A percentile compares a stretch with the other conserved stretches of the same genome.
These are phyloP conservation scores for Hygrophoropsis aurantiaca DNA, from an alignment of 768 basidiomycete genomes.

Conservation along the genomic window DNA sequence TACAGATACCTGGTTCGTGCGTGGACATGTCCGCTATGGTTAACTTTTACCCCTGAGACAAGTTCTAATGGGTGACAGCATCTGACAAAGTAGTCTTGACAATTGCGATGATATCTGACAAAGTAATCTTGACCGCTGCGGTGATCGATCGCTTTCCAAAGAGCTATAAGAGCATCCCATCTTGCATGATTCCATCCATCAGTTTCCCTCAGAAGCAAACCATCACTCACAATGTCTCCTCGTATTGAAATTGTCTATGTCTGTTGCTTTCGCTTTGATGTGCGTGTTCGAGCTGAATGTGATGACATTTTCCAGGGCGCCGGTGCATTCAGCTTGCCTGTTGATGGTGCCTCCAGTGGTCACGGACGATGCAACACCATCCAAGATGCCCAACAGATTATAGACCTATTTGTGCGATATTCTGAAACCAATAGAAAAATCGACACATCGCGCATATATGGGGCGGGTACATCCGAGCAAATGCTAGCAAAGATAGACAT, in stretches of 20 bases:
- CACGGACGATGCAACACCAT: not conserved
- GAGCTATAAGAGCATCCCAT: too few relatives aligned
- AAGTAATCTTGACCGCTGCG: too few relatives aligned
- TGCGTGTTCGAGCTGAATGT: not conserved
- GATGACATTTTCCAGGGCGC: constrained; percentile 14
- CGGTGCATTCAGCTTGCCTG: constrained; percentile 3
- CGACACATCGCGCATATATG: constrained; percentile 5
- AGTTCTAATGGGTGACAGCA: too few relatives aligned
- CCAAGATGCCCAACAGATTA: constrained; percentile 5
- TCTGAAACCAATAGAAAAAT: constrained; percentile 4
- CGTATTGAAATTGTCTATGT: not conserved
- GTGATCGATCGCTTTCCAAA: too few relatives aligned
- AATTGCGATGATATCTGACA: too few relatives aligned
- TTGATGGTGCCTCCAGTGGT: not conserved
- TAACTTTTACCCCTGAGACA: too few relatives aligned
- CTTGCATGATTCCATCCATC: too few relatives aligned
- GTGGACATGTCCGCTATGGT: too few relatives aligned
- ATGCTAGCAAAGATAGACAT: constrained; percentile 10
- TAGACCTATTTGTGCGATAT: constrained; percentile 9
- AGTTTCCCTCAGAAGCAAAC: too few relatives aligned
- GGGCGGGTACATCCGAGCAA: constrained; percentile 4
- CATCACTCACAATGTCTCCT: not conserved
- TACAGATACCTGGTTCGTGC: too few relatives aligned
- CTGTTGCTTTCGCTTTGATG: not conserved
- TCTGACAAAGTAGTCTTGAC: too few relatives aligned